A percentile compares a stretch with the other conserved stretches of the same genome.
Conservation (phyloP, 2,329 filamentous ascomycete species). For the Pseudohalonectria lignicola region DNA sequence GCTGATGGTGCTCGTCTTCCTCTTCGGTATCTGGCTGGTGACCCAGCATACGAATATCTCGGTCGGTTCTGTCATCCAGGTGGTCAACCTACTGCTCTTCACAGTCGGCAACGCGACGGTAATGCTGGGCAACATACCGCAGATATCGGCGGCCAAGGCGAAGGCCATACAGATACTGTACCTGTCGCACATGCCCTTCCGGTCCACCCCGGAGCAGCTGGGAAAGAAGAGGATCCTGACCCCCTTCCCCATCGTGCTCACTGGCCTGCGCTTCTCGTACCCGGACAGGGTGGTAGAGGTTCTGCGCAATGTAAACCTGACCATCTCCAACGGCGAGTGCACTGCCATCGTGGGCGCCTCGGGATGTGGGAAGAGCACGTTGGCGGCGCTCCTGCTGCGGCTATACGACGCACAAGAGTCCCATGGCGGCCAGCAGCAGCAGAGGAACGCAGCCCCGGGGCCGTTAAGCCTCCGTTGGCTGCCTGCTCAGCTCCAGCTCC, state of each 20-base stretch:
- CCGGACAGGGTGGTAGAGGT: slow-evolving; percentile 38
- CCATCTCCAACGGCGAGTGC: slow-evolving; percentile 48
- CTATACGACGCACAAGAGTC: slow-evolving; percentile 23
- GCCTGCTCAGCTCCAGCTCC: too few species aligned
- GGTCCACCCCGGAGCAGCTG: slow-evolving; percentile 43
- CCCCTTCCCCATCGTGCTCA: slow-evolving; percentile 38
- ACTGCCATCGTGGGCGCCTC: slow-evolving; percentile 75
- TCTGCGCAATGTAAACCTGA: slow-evolving; percentile 55
- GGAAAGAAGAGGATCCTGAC: slow-evolving; percentile 24
- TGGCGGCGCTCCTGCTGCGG: slow-evolving; percentile 63
- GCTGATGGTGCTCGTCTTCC: slow-evolving; percentile 71
- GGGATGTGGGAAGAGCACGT: slow-evolving; percentile 84
- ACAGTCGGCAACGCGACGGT: slow-evolving; percentile 62
- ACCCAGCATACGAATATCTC: slow-evolving; percentile 29
- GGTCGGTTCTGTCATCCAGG: slow-evolving; percentile 54
- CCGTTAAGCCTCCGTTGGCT: too few species aligned
- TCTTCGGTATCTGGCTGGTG: slow-evolving; percentile 62
- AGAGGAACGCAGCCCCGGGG: background rate
- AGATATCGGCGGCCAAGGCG: slow-evolving; percentile 63
- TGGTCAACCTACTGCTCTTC: slow-evolving; percentile 77
- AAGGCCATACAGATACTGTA: slow-evolving; percentile 63
- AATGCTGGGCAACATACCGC: slow-evolving; percentile 66
- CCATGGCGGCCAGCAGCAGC: background rate
- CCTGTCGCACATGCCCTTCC: slow-evolving; percentile 49
- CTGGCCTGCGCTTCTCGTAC: slow-evolving; percentile 60